Conservation (phyloP, 2,329 filamentous ascomycete genomes). For the Microcyclosporella mali region DNA sequence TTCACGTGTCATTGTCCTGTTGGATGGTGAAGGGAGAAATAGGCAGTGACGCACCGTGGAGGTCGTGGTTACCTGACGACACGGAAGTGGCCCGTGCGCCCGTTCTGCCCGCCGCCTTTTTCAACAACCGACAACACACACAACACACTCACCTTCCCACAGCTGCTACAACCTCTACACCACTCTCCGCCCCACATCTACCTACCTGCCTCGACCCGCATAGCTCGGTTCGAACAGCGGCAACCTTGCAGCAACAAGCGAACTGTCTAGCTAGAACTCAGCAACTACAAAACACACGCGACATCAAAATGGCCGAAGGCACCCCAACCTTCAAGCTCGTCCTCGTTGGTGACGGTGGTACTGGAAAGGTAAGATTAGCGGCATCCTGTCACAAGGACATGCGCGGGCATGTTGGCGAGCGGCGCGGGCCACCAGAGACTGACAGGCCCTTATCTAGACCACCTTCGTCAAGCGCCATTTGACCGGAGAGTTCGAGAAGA, state of each 20-base stretch:
- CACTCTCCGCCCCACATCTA: neutral
- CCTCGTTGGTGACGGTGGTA: conserved; percentile 98
- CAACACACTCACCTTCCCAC: neutral
- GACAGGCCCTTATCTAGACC: conserved; percentile 55
- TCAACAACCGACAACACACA: too few species aligned
- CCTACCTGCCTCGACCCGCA: neutral
- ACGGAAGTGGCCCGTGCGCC: too few species aligned
- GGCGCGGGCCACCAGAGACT: conserved; percentile 13
- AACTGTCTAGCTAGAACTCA: neutral
- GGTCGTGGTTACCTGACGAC: too few species aligned
- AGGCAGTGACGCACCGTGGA: too few species aligned
- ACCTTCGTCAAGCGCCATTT: conserved; percentile 99
- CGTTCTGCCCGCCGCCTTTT: too few species aligned
- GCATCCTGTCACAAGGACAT: neutral
- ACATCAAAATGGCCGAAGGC: conserved; percentile 8
- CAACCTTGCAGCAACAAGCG: neutral
- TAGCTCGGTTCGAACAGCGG: too few species aligned
- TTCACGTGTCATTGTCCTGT: too few species aligned
- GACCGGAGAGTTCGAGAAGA: conserved; percentile 99
- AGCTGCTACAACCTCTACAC: neutral
- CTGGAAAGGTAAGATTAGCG: conserved; percentile 75
- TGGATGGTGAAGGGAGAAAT: too few species aligned
- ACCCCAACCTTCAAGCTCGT: conserved; percentile 97
- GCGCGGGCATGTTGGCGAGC: neutral
- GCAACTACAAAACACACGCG: conserved; percentile 5